Conservation (phyloP, 1,139 yeast species). For the Suhomyces coccinellae region DNA sequence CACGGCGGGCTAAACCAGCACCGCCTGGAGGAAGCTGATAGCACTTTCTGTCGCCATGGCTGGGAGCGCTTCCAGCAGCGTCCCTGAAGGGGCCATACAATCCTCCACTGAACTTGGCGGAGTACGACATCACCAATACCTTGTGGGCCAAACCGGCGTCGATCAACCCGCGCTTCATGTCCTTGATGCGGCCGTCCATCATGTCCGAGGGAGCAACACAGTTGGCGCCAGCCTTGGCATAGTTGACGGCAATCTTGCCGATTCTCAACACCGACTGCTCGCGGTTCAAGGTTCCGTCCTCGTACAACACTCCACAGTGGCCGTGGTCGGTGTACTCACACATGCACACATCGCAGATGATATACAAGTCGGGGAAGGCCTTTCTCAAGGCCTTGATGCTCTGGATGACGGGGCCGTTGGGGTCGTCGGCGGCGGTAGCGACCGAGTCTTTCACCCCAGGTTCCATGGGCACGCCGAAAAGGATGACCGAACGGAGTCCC, state of each 20-base stretch:
- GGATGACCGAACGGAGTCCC: conserved; percentile 81
- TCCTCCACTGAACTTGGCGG: conserved; percentile 91
- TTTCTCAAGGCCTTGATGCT: conserved; percentile 65
- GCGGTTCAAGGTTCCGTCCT: conserved; percentile 82
- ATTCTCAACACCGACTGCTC: conserved; percentile 75
- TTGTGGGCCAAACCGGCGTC: conserved; percentile 85
- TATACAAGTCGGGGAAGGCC: conserved; percentile 77
- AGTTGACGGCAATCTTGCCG: conserved; percentile 93
- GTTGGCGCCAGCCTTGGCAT: conserved; percentile 94
- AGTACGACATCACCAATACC: conserved; percentile 86
- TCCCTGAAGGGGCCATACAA: conserved; percentile 97
- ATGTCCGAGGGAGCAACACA: conserved; percentile 97
- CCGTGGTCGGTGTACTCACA: conserved; percentile 98
- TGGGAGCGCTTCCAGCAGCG: conserved; percentile 91
- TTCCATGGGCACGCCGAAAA: conserved; percentile 87
- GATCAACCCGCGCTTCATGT: conserved; percentile 82
- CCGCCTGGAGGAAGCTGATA: conserved; percentile 95
- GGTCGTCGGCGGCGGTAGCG: conserved; percentile 95
- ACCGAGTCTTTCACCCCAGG: conserved; percentile 72
- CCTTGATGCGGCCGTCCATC: conserved; percentile 94
- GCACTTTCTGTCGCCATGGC: conserved; percentile 86
- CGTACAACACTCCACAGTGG: conserved; percentile 88
- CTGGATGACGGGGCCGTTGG: conserved; percentile 89
- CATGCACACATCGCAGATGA: conserved; percentile 92
- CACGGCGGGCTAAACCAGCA: conserved; percentile 91